Evolutionary conservation across 805 yeast genomes (phyloP), one percentile per base, ranked within the genome.

Genomic region (Lachancea waltii): DNA sequence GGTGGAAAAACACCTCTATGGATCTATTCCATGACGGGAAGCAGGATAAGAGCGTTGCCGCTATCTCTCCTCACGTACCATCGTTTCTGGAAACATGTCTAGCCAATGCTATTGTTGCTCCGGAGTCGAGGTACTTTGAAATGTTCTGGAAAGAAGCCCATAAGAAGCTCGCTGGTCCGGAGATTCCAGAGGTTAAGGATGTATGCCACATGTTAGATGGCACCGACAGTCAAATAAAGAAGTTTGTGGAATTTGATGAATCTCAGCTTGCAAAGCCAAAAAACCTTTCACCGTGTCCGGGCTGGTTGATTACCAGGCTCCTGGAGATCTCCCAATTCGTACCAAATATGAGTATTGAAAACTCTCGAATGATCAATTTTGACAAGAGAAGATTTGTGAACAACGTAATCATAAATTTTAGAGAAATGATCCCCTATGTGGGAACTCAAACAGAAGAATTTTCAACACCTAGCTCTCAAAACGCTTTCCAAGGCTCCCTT

Each of bases 231-330:
- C 55, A 50, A 33, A 28, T 59, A 54, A 43, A 44, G 50, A 11
- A 59, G 49, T 33, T 53, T 65, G 32, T 49, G 56, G 44, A 60
- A 38, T 46, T 57, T 42, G 68, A 65, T 39, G 54, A 53, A 25
- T 56, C 58, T 23, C 56, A 55, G 40, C 45, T 58, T 35, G 41
- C 56, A 3, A 60, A 49, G n/a, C 44, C 44, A 45, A 58, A 41
- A 68, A 69, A 38, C 70, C 63, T 85, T 35, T 75, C 86, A 5
- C 92, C 95, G 2, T 89, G 96, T 53, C 75, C 86, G 42, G 97
- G 97, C 8, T 90, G 97, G 97, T 68, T 86, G 35, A 67, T 82
- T 17, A 90, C 83, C 49, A 77, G 94, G 44, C 63, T 90, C 45
- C 56, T 87, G 38, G 95, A 85, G 52, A 75, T 80, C 43, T 77